A percentile compares a stretch with the other conserved stretches of the same genome.
phyloP scores from a whole-genome alignment of 306 rosid species.

The Glycine latifolia region DNA sequence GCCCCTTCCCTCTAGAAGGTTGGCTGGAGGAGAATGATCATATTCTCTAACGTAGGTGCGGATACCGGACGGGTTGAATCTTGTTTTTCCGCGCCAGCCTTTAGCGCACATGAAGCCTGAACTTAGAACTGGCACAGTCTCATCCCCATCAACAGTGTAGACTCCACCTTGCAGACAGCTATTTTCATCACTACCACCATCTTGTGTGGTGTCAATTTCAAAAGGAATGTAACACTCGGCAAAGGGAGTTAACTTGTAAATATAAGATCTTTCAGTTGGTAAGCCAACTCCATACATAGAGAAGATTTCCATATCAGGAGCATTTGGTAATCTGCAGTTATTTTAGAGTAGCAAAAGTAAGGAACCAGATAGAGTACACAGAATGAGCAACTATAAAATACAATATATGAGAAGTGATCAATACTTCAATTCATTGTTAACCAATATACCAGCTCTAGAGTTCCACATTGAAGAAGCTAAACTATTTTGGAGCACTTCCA shows the following conservation, averaged over 20 bases:
- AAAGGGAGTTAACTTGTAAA: slow-evolving; percentile 68
- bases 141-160: slow-evolving; percentile 78
- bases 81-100: slow-evolving; percentile 85
- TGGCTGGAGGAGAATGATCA: slow-evolving; percentile 82
- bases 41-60: slow-evolving; percentile 69
- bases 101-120: slow-evolving; percentile 91
- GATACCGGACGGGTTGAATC: slow-evolving; percentile 79
- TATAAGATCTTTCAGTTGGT: slow-evolving; percentile 83
- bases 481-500: neutral
- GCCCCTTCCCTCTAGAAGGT: slow-evolving; percentile 80
- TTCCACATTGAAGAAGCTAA: slow-evolving; percentile 16
- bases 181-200: slow-evolving; percentile 56
- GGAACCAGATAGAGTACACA: neutral
- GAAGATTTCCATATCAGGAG: slow-evolving; percentile 88
- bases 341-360: slow-evolving; percentile 20
- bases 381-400: slow-evolving; percentile 26
- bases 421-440: neutral
- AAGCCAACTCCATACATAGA: slow-evolving; percentile 89
- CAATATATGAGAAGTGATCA: neutral
- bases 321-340: slow-evolving; percentile 79
- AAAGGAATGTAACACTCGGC: slow-evolving; percentile 86
- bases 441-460: neutral
- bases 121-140: slow-evolving; percentile 86
- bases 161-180: slow-evolving; percentile 78
- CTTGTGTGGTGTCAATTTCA: slow-evolving; percentile 69